These are phyloP conservation scores for Decorospora gaudefroyi DNA, from an alignment of 2,329 filamentous ascomycete genomes.

Conservation along the genomic window DNA sequence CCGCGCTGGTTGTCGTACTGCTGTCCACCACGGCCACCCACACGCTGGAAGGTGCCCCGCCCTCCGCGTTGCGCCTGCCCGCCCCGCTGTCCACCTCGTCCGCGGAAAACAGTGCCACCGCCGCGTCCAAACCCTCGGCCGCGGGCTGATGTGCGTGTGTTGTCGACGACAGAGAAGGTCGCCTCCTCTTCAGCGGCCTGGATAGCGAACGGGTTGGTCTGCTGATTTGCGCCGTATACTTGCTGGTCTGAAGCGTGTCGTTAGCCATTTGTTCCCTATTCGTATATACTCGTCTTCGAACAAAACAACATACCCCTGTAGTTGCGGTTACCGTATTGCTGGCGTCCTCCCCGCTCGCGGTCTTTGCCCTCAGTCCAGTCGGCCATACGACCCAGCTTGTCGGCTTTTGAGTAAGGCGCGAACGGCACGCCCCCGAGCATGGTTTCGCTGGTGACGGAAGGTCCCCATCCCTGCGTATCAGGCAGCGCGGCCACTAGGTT, in stretches of 20 bases:
- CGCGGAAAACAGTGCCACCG: conserved; percentile 86
- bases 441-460: conserved; percentile 77
- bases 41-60: conserved; percentile 73
- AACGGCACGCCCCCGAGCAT: conserved; percentile 95
- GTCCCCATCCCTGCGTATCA: conserved; percentile 70
- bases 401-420: conserved; percentile 96
- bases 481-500: conserved; percentile 56
- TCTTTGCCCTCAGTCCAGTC: conserved; percentile 97
- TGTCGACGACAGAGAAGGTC: conserved; percentile 97
- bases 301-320: conserved; percentile 70
- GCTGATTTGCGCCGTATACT: conserved; percentile 89
- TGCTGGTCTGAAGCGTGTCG: conserved; percentile 72
- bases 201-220: conserved; percentile 77
- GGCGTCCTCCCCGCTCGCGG: conserved; percentile 75
- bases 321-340: conserved; percentile 83
- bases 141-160: conserved; percentile 83
- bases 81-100: conserved; percentile 72
- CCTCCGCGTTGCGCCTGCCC: conserved; percentile 73
- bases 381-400: conserved; percentile 98
- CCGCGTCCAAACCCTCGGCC: conserved; percentile 80
- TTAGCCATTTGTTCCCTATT: conserved; percentile 15
- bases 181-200: conserved; percentile 94
- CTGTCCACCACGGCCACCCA: conserved; percentile 67
- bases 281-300: neutral
- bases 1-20: conserved; percentile 72